Base-by-base conservation (phyloP, 345 rosid genomes). In the Pistacia integerrima region DNA sequence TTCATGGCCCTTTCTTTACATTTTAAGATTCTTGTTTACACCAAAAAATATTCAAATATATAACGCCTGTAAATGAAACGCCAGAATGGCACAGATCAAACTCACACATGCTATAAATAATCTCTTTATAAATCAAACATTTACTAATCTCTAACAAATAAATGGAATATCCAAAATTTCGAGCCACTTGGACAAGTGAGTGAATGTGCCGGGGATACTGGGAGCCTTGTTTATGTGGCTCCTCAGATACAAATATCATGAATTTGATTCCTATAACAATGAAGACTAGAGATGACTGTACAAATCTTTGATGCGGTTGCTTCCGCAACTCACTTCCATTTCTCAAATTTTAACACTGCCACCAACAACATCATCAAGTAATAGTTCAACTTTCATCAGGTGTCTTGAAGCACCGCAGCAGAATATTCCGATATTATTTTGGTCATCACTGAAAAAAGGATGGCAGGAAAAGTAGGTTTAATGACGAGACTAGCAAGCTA, bases 121-220 rank as follows among this genome's bases (percentile, higher is more conserved):
- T 49, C 10, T 12, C 2, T 2, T 8, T 61, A 49, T 59, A 20
- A 56, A 28, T 18, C 44, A 13, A 41, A 56, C 5, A 22, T 18
- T 4, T 0, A 55, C 17, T 9, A 46, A 60, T 8, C 18, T 17
- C 9, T n/a, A 12, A 66, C 58, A 72, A 76, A 70, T 61, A 33
- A 67, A 67, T 59, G 28, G 63, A 59, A 74, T 35, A 30, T 48
- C 75, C 74, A 82, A 78, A 77, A 74, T 68, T 82, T 62, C n/a
- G 64, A 25, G 73, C 41, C 58, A 71, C 62, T 48, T 8, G 30
- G 35, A 54, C 22, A 9, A 1, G 62, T 70, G 7, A 36, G 33
- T 70, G 35, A 18, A 56, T 56, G 64, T 64, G n/a, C 52, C 64
- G 17, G 12, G 18, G 44, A 8, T 4, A 28, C 16, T 30, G 4